A percentile compares a stretch with the other conserved stretches of the same genome.
Evolutionary conservation across 768 basidiomycete species (phyloP).

Genomic region (Tricholomella constricta): DNA sequence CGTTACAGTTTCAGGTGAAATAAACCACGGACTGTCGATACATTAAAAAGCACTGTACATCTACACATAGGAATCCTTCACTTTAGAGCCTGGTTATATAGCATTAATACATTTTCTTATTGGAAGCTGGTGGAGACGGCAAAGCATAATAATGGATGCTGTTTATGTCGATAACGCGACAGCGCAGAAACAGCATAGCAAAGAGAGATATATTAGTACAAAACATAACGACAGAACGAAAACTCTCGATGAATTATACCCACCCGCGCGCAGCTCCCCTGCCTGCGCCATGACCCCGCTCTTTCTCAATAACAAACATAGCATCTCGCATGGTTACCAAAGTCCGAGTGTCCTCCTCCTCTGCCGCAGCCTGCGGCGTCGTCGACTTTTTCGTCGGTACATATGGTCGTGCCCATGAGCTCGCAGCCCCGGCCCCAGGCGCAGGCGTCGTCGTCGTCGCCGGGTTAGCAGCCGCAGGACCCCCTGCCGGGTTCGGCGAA

Average conservation of each 20-base stretch:
- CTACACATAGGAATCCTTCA: too few species aligned
- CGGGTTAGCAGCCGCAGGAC: not conserved
- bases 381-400: slow-evolving; percentile 53
- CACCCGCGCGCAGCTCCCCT: slow-evolving; percentile 74
- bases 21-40: not conserved
- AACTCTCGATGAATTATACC: slow-evolving; percentile 36
- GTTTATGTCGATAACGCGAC: too few species aligned
- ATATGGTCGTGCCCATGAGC: slow-evolving; percentile 66
- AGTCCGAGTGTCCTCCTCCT: slow-evolving; percentile 61
- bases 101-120: too few species aligned
- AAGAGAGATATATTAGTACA: not conserved
- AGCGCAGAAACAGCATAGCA: not conserved
- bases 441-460: slow-evolving; percentile 28
- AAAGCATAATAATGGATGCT: too few species aligned
- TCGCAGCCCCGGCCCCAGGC: slow-evolving; percentile 27
- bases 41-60: too few species aligned
- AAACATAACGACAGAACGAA: not conserved
- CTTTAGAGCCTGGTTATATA: too few species aligned
- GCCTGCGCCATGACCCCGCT: slow-evolving; percentile 82
- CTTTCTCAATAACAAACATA: slow-evolving; percentile 83
- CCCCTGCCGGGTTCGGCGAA: slow-evolving; percentile 14
- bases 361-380: slow-evolving; percentile 26
- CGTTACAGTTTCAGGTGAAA: not conserved
- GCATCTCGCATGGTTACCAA: slow-evolving; percentile 76
- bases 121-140: too few species aligned